These are phyloP conservation scores for Barnettozyma siamensis DNA, from an alignment of 805 yeast species.

Conservation along the genomic window DNA sequence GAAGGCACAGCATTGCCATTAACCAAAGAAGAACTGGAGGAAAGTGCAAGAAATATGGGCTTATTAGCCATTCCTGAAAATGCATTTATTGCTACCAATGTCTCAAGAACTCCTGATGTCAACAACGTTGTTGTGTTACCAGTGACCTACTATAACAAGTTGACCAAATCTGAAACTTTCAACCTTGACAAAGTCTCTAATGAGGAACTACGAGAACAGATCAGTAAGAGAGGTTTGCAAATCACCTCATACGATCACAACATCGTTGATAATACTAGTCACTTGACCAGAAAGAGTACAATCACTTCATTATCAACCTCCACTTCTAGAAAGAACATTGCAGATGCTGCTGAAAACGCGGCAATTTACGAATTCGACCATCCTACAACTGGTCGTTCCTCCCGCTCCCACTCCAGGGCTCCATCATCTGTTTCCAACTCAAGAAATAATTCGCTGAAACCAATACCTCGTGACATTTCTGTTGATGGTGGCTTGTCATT, in stretches of 20 bases:
- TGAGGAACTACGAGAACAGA: conserved; percentile 40
- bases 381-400: conserved; percentile 15
- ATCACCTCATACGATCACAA: conserved; percentile 21
- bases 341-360: conserved; percentile 27
- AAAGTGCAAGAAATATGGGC: conserved; percentile 40
- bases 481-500: conserved; percentile 31
- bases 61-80: conserved; percentile 50
- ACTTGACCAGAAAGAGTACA: conserved; percentile 18
- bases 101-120: conserved; percentile 47
- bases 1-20: conserved; percentile 9
- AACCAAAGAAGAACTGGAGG: conserved; percentile 27
- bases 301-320: conserved; percentile 20
- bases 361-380: conserved; percentile 25
- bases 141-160: conserved; percentile 53
- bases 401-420: conserved; percentile 15
- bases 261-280: conserved; percentile 6
- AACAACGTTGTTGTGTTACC: conserved; percentile 60
- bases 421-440: conserved; percentile 10
- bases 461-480: conserved; percentile 19
- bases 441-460: conserved; percentile 15
- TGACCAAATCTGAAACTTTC: conserved; percentile 40
- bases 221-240: conserved; percentile 43
- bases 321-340: conserved; percentile 22
- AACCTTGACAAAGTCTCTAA: conserved; percentile 41
- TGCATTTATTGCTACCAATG: conserved; percentile 60